These are phyloP conservation scores for Paratinospora sagittata DNA, from an alignment of 164 flowering plant species.

Conservation along the genomic window DNA sequence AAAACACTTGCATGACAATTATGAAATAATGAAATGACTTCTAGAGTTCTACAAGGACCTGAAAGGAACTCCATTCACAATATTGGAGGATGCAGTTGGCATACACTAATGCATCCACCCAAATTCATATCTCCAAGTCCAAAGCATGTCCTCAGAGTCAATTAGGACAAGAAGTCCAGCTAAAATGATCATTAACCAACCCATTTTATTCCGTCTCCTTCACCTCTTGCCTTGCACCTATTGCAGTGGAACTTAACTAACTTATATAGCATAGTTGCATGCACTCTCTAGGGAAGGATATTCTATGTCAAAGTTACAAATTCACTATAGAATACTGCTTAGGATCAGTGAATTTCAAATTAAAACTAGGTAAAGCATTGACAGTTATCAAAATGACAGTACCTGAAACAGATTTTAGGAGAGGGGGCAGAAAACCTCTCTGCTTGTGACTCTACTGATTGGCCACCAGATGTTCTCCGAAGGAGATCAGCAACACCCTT, in stretches of 20 bases:
- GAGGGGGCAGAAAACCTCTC: conserved; percentile 56
- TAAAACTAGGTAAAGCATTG: neutral
- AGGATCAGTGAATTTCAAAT: neutral
- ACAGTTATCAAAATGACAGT: conserved; percentile 5
- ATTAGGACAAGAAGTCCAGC: neutral
- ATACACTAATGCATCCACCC: neutral
- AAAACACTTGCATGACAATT: too few species aligned
- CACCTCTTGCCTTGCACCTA: neutral
- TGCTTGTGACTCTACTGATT: conserved; percentile 43
- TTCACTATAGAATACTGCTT: neutral
- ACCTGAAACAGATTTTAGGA: conserved; percentile 75
- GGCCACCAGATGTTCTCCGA: conserved; percentile 73
- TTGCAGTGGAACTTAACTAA: too few species aligned
- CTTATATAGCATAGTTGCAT: neutral
- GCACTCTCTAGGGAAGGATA: neutral
- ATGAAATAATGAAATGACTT: too few species aligned
- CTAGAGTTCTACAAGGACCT: too few species aligned
- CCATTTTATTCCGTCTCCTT: neutral
- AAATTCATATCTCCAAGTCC: neutral
- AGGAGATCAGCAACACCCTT: conserved; percentile 95
- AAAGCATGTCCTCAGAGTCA: neutral
- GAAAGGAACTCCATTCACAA: neutral
- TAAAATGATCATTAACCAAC: neutral
- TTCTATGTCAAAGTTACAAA: neutral
- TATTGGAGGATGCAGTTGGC: neutral